A percentile compares a stretch with the other conserved stretches of the same genome.
phyloP scores from a whole-genome alignment of 176 grass and related monocot species.

The Ensete ventricosum region DNA sequence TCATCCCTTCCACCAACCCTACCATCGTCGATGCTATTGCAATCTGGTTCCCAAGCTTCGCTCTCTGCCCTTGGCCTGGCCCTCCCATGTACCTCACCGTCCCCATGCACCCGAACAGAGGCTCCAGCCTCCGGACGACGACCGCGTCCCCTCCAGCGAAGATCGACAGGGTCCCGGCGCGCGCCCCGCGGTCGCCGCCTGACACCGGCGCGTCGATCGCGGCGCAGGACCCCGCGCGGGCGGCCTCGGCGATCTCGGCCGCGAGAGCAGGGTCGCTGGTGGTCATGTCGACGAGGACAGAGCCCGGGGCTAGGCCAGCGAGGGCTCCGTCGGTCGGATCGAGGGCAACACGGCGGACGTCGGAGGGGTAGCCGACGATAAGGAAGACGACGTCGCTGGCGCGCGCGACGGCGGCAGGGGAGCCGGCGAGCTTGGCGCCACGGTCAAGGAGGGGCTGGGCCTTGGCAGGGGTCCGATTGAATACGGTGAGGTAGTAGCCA shows the following conservation, averaged over 20 bases:
- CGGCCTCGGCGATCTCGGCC: slow-evolving; percentile 48
- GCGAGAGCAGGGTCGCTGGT: slow-evolving; percentile 79
- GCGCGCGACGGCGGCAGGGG: slow-evolving; percentile 41
- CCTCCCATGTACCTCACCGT: slow-evolving; percentile 75
- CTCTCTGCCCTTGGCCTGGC: slow-evolving; percentile 68
- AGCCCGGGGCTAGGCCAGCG: slow-evolving; percentile 50
- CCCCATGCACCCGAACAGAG: slow-evolving; percentile 84
- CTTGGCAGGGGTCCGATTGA: slow-evolving; percentile 65
- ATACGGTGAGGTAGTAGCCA: slow-evolving; percentile 71
- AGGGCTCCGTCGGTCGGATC: slow-evolving; percentile 55
- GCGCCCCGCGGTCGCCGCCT: slow-evolving; percentile 72
- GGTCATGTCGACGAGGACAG: slow-evolving; percentile 88
- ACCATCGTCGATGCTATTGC: slow-evolving; percentile 94
- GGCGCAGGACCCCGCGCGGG: slow-evolving; percentile 31
- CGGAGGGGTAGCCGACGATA: slow-evolving; percentile 90
- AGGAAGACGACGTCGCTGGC: slow-evolving; percentile 87
- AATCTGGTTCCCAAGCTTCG: slow-evolving; percentile 95
- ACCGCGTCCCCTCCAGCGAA: slow-evolving; percentile 53
- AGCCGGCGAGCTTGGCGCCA: slow-evolving; percentile 38
- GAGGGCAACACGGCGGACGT: slow-evolving; percentile 63
- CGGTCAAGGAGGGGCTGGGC: slow-evolving; percentile 47
- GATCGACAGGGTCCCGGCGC: slow-evolving; percentile 62
- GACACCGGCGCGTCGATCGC: slow-evolving; percentile 79
- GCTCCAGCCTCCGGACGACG: slow-evolving; percentile 40
- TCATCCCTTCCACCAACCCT: slow-evolving; percentile 87